Base-by-base conservation (phyloP, 2,329 filamentous ascomycete genomes). In the Drechslerella dactyloides region DNA sequence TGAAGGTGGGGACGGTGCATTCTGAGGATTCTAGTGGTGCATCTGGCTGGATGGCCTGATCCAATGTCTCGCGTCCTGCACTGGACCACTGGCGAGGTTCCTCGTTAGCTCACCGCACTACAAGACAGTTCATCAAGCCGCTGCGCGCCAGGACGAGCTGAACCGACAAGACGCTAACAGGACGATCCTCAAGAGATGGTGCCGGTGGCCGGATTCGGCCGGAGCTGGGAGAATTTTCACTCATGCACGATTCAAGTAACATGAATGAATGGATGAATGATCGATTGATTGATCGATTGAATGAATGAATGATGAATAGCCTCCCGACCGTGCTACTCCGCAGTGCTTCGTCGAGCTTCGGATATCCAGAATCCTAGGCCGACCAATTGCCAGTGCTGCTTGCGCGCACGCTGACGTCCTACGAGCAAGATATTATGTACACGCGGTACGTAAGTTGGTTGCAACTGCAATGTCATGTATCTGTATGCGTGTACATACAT, bases 201-300 rank as follows among this genome's bases (percentile, higher is more conserved):
- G 44, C n/a, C 17, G 40, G 40, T 17, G 13, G 5, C 13, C 44
- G 19, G 44, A 48, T 48, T 48, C 19, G 44, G 44, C 44, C 19
- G 44, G 44, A 48, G 44, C 44, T 48, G 8, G 11, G 44, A 21
- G 44, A 23, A 19, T 19, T 21, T 19, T 48, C 19, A 19, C 19
- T 21, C 11, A 8, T 33, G 27, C 27, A 33, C 27, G 27, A 33
- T 33, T n/a, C n/a, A n/a, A n/a, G n/a, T n/a, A n/a, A n/a, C n/a
- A n/a, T n/a, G n/a, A n/a, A n/a, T n/a, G n/a, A n/a, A n/a, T n/a
- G n/a, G 27, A 33, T 4, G 3, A 33, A 33, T 33, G 27, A 33
- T 7, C 50, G 56, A 66, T 61, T 40, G 51, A 56, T 56, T 44
- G 56, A 62, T 52, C 42, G 17, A 37, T n/a, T n/a, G n/a, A n/a